Base-by-base conservation (phyloP, 208 protist species). In the Vickermania ingenoplastis region DNA sequence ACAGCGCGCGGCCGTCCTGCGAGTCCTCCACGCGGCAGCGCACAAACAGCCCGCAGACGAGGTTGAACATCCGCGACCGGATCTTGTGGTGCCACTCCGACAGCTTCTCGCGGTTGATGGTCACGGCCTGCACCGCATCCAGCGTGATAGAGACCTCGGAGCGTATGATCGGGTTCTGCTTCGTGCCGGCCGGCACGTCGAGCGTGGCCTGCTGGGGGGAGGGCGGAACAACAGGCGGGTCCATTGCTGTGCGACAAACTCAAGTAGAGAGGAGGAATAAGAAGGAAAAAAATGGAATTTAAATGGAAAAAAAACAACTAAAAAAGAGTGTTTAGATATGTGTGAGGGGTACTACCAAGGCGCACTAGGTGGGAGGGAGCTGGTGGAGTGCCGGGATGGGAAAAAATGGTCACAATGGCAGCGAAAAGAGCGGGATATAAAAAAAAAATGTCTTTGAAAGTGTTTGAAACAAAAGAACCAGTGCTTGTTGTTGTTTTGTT, bases 51-150 rank as follows among this genome's bases (percentile, higher is more conserved):
- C 90, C 90, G 23, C 80, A 71, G 13, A 91, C 83, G 29, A 96
- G 69, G 26, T 79, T 69, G 62, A 91, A 92, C 3, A 96, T 71
- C 52, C 77, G 77, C 5, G 81, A 81, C 52, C 86, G 81, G 31
- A 96, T 83, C 63, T 87, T 88, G 64, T 94, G 86, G 60, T 96
- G 90, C 90, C 90, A 96, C 53, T 96, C 86, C 1, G 86, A 89
- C 1, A 96, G 73, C 59, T 88, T 88, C 62, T 96, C 87, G 28
- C 89, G 85, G 61, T 94, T 94, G 57, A 94, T 89, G 0, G 81
- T 91, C n/a, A 94, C 87, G 29, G 69, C 70, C 48, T 94, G 81
- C 21, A 86, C 75, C 57, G 67, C 75, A 2, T 94, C 83, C 11
- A 94, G 65, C 2, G 83, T 86, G 63, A 94, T 76, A 49, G 73